Evolutionary conservation across 2,329 filamentous ascomycete genomes (phyloP), one percentile per base, ranked within the genome.

Genomic region (Cylindrodendrum hubeiense): DNA sequence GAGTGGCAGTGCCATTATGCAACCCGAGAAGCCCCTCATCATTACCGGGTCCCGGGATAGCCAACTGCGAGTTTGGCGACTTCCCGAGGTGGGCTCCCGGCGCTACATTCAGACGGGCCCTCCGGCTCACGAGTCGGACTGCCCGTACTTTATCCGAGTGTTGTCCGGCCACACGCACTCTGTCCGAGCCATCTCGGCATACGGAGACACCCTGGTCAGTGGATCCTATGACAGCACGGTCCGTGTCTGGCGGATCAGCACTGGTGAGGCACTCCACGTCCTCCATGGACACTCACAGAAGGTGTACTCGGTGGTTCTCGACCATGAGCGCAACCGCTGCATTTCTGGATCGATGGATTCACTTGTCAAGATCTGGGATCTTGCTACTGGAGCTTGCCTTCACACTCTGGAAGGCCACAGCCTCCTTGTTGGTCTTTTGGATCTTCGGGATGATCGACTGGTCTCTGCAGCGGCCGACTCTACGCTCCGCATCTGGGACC

Each of bases 321-420:
- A 99, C 75, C 92, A 94, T 71, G 90, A 92, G 73, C 92, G 96
- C 64, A 97, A 97, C 75, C 92, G 95, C 43, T 99, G 96, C 80
- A 98, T 99, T 68, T 98, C 95, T 68, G 96, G 96, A 13, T 97
- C 95, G 7, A 99, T 99, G 96, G 96, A 99, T 79, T 97, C 96
- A 67, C 87, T 95, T 69, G 96, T 99, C 77, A 98, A 98, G 81
- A 95, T 99, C 13, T 99, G 96, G 96, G 96, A 95, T 65, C 86
- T 99, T 15, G 90, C 94, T 30, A 96, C 93, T 2, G 96, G 96
- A 1, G 84, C 91, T 0, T 93, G 94, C 71, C 83, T 98, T 12
- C 92, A 95, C 79, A 98, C 94, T 1, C 87, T 99, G 0, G 95
- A 98, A 79, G 96, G 96, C 0, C 96, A 99, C 77, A 92, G 91